Percentiles rank a stretch among this genome's conserved stretches.
phyloP scores from a whole-genome alignment of 2,329 filamentous ascomycete species.

The Cladosporium sp. region DNA sequence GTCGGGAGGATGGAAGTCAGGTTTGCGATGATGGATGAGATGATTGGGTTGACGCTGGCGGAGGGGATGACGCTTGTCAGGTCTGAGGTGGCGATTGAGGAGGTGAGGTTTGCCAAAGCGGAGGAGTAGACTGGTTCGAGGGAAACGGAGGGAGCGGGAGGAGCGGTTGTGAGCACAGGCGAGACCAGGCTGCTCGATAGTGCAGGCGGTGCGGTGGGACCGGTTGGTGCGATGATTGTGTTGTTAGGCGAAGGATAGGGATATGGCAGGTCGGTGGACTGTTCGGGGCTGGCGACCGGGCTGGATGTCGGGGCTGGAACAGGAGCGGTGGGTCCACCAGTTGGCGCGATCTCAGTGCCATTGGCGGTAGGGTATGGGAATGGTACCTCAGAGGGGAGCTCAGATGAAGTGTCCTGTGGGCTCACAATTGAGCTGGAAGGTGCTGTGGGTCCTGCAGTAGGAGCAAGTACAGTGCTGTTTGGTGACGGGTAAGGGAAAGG shows the following conservation, averaged over 20 bases:
- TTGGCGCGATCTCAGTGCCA: background rate
- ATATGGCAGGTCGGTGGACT: background rate
- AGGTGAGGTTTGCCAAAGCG: constrained; percentile 18
- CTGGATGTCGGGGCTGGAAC: too few species aligned
- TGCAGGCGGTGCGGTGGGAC: constrained; percentile 3
- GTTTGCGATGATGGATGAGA: constrained; percentile 17
- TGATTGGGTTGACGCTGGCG: constrained; percentile 17
- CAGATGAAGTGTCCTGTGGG: background rate
- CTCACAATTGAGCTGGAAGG: constrained; percentile 1
- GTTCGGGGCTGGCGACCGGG: background rate
- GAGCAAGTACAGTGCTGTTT: constrained; percentile 8
- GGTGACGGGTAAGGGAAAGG: background rate
- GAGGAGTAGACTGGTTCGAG: constrained; percentile 18
- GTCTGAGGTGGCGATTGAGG: constrained; percentile 13
- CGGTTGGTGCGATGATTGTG: constrained; percentile 12
- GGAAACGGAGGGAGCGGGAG: constrained; percentile 16
- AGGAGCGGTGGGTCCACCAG: background rate
- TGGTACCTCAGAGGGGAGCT: background rate
- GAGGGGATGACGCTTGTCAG: constrained; percentile 19
- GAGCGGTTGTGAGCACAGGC: constrained; percentile 2
- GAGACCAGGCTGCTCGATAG: constrained; percentile 8
- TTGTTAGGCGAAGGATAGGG: constrained; percentile 11
- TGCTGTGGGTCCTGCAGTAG: background rate
- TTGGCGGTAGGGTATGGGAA: background rate
- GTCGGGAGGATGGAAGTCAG: constrained; percentile 19